These are phyloP conservation scores for Akanthomyces dipterigenus DNA, from an alignment of 2,329 filamentous ascomycete species.

Conservation along the genomic window DNA sequence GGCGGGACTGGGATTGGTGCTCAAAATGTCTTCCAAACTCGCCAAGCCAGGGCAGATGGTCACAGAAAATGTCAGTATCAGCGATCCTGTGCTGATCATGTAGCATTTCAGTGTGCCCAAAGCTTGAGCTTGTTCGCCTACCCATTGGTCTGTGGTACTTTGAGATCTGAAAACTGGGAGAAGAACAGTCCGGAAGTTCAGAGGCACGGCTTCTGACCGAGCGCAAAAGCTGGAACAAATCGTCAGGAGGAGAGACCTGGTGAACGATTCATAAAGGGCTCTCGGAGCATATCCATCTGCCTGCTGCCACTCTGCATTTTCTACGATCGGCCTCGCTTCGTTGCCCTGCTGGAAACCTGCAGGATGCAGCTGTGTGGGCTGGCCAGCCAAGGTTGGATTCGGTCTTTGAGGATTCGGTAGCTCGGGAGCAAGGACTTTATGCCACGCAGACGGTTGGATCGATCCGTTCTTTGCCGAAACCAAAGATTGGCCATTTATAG, in stretches of 20 bases:
- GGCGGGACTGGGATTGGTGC: constrained; percentile 31
- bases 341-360: constrained; percentile 18
- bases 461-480: not conserved
- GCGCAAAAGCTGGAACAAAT: constrained; percentile 44
- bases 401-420: not conserved
- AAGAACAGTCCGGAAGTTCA: constrained; percentile 47
- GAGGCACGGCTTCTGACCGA: constrained; percentile 40
- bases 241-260: constrained; percentile 45
- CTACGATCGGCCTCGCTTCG: constrained; percentile 17
- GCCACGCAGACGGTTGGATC: constrained; percentile 5
- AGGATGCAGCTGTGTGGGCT: constrained; percentile 11
- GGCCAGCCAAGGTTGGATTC: not conserved
- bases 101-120: constrained; percentile 48
- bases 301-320: constrained; percentile 18
- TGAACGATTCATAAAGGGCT: constrained; percentile 47
- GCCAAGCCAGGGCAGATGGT: constrained; percentile 41
- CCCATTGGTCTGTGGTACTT: constrained; percentile 23
- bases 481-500: not conserved
- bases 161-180: constrained; percentile 29
- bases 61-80: constrained; percentile 44
- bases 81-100: constrained; percentile 48
- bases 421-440: constrained; percentile 2
- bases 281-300: constrained; percentile 25
- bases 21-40: constrained; percentile 37
- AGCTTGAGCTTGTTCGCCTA: constrained; percentile 23